These are phyloP conservation scores for Castanospermum australe DNA, from an alignment of 306 rosid species.

Conservation along the genomic window DNA sequence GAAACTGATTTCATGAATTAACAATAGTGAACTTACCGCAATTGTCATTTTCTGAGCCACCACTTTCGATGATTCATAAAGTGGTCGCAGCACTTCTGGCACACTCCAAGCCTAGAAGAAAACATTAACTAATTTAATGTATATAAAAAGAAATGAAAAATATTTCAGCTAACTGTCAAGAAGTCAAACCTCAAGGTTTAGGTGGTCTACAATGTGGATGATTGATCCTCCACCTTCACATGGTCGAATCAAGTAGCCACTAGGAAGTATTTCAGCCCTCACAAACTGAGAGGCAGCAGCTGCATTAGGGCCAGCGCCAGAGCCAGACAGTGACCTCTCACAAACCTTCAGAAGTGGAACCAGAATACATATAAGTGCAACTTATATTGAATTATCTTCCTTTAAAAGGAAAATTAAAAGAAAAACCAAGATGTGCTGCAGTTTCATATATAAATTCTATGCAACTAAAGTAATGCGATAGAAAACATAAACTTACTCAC, in stretches of 20 bases:
- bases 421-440: not conserved
- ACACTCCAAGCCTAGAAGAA: slow-evolving; percentile 67
- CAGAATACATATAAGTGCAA: not conserved
- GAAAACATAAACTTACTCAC: slow-evolving; percentile 37
- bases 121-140: not conserved
- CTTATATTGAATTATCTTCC: not conserved
- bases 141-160: not conserved
- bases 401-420: not conserved
- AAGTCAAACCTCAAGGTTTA: slow-evolving; percentile 73
- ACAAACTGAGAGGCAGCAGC: slow-evolving; percentile 65
- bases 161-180: not conserved
- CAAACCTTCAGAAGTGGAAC: slow-evolving; percentile 48
- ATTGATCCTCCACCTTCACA: slow-evolving; percentile 90
- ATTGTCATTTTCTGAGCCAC: slow-evolving; percentile 74
- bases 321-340: slow-evolving; percentile 78
- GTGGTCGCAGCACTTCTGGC: slow-evolving; percentile 78
- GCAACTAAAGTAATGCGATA: not conserved
- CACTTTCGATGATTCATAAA: slow-evolving; percentile 71
- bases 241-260: slow-evolving; percentile 83
- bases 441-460: not conserved
- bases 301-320: slow-evolving; percentile 70
- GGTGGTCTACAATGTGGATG: slow-evolving; percentile 81
- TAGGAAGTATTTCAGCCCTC: slow-evolving; percentile 73
- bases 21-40: slow-evolving; percentile 49
- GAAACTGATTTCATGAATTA: not conserved